These are phyloP conservation scores for Leptographium lundbergii DNA, from an alignment of 2,329 filamentous ascomycete genomes.

Conservation along the genomic window DNA sequence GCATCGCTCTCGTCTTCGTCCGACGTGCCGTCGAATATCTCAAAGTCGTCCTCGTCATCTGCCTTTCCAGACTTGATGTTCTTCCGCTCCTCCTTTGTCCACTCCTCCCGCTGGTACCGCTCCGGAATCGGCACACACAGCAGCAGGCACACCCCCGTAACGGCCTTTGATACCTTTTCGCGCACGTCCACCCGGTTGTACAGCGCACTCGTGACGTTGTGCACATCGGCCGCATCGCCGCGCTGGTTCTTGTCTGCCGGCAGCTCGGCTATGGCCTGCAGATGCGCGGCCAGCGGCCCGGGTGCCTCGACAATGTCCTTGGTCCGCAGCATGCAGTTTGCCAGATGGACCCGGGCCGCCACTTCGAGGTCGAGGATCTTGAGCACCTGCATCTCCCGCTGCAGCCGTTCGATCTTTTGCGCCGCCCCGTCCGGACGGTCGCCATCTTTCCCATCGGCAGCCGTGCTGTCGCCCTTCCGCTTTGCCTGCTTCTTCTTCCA, in stretches of 20 bases:
- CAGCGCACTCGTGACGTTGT: constrained; percentile 47
- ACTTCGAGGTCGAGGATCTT: constrained; percentile 48
- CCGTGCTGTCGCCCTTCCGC: not conserved
- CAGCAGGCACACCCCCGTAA: constrained; percentile 34
- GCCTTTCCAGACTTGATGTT: constrained; percentile 15
- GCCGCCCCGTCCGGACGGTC: not conserved
- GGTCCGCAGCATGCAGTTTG: constrained; percentile 39
- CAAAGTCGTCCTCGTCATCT: not conserved
- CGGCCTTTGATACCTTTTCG: constrained; percentile 33
- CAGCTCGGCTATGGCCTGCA: constrained; percentile 25
- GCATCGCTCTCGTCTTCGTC: constrained; percentile 2
- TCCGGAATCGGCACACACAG: constrained; percentile 36
- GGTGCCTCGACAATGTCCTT: constrained; percentile 38
- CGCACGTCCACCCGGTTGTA: constrained; percentile 40
- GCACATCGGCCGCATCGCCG: constrained; percentile 34
- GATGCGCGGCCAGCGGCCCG: constrained; percentile 23
- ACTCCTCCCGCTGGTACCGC: constrained; percentile 18
- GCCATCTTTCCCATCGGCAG: not conserved
- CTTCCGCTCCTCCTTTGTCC: constrained; percentile 18
- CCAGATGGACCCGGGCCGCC: constrained; percentile 42
- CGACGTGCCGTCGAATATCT: not conserved
- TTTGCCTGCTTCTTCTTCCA: not conserved
- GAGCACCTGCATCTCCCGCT: constrained; percentile 44
- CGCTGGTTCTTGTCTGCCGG: constrained; percentile 34
- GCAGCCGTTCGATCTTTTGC: constrained; percentile 42